These are phyloP conservation scores for Adansonia grandidieri DNA, from an alignment of 441 rosid genomes.

Conservation along the genomic window DNA sequence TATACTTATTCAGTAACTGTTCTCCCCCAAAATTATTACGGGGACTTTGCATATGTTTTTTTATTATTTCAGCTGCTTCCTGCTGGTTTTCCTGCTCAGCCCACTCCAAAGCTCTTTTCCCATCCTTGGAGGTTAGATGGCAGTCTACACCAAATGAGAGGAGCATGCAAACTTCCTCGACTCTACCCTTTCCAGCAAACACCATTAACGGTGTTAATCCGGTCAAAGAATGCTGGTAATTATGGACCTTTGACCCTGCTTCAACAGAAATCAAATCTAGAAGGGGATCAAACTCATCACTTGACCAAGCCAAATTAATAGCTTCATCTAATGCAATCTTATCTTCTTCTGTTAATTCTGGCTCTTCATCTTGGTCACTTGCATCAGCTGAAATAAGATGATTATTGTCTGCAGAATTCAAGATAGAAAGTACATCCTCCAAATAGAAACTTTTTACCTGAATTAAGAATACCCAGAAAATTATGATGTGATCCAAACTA, in stretches of 20 bases:
- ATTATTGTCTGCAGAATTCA: slow-evolving; percentile 61
- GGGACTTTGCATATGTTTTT: slow-evolving; percentile 46
- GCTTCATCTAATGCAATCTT: slow-evolving; percentile 83
- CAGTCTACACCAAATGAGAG: slow-evolving; percentile 80
- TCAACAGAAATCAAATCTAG: slow-evolving; percentile 74
- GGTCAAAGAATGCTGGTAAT: slow-evolving; percentile 72
- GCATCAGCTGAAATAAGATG: slow-evolving; percentile 54
- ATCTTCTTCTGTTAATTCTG: slow-evolving; percentile 69
- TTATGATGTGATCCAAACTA: slow-evolving; percentile 23
- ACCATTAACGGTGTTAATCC: slow-evolving; percentile 89
- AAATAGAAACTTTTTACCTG: slow-evolving; percentile 80
- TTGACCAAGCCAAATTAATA: slow-evolving; percentile 77
- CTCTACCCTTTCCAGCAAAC: slow-evolving; percentile 90
- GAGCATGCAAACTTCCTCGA: slow-evolving; percentile 82
- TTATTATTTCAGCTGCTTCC: slow-evolving; percentile 70
- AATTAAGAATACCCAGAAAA: slow-evolving; percentile 33
- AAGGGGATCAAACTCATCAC: slow-evolving; percentile 82
- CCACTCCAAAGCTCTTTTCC: slow-evolving; percentile 66
- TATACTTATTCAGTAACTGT: slow-evolving; percentile 68
- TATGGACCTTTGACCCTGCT: slow-evolving; percentile 56
- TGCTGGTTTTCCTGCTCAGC: slow-evolving; percentile 72
- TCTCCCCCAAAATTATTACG: slow-evolving; percentile 44
- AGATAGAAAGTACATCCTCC: slow-evolving; percentile 83
- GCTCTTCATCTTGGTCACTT: slow-evolving; percentile 41
- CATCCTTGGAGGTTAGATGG: slow-evolving; percentile 58